Conservation (phyloP, 345 rosid genomes). For the Acer yangbiense region DNA sequence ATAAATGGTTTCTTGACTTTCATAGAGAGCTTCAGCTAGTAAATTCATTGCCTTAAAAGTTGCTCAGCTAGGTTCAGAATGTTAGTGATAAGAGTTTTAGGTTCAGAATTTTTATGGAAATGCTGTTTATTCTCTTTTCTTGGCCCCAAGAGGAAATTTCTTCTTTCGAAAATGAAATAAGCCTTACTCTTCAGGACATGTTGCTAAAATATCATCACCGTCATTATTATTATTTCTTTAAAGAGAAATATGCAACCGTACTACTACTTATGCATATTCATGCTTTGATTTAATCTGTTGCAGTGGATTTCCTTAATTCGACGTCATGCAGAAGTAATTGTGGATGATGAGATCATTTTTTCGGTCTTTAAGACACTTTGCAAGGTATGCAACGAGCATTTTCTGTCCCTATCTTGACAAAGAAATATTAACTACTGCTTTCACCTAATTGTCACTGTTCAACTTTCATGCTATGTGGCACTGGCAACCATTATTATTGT, state of each 20-base stretch:
- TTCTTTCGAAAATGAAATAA: background rate
- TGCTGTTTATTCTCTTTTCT: background rate
- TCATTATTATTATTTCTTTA: background rate
- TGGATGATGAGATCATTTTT: slow-evolving; percentile 66
- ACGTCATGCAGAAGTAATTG: slow-evolving; percentile 74
- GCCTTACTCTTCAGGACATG: background rate
- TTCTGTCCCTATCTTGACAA: slow-evolving; percentile 2
- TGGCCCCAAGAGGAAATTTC: too few species aligned
- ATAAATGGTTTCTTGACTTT: background rate
- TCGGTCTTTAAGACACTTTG: slow-evolving; percentile 72
- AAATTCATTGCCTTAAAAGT: background rate
- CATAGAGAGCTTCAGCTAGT: background rate
- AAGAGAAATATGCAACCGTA: background rate
- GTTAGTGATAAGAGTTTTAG: background rate
- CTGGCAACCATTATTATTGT: background rate
- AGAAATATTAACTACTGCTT: background rate
- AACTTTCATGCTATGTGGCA: background rate
- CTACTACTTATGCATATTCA: background rate
- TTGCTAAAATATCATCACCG: background rate
- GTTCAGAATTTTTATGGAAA: background rate
- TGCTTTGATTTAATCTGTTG: slow-evolving; percentile 16
- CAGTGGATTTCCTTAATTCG: slow-evolving; percentile 87
- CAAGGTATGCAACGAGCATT: slow-evolving; percentile 50
- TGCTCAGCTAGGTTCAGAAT: background rate
- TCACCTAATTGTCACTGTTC: background rate